Percentiles rank a stretch among this genome's conserved stretches.
phyloP scores from a whole-genome alignment of 2,329 filamentous ascomycete species.

The Scytalidium sp. region DNA sequence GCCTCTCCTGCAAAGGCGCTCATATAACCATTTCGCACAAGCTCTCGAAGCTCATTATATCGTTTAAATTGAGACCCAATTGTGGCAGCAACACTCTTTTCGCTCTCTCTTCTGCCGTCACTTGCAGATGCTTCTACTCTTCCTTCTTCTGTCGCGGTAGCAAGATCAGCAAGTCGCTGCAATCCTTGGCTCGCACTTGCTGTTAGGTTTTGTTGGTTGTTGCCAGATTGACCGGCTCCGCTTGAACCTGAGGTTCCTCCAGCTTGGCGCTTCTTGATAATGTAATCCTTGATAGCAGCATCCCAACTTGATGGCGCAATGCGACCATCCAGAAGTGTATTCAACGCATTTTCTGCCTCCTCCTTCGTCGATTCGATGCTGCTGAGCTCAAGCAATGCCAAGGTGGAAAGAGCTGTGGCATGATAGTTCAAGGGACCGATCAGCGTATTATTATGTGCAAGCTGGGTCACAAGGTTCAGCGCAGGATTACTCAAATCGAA shows the following conservation, averaged over 20 bases:
- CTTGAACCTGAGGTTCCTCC: slow-evolving; percentile 32
- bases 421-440: slow-evolving; percentile 66
- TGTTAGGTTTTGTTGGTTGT: slow-evolving; percentile 18
- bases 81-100: slow-evolving; percentile 5
- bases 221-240: slow-evolving; percentile 1
- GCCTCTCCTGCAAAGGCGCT: slow-evolving; percentile 11
- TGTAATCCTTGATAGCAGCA: slow-evolving; percentile 47
- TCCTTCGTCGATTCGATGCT: slow-evolving; percentile 53
- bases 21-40: slow-evolving; percentile 17
- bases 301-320: slow-evolving; percentile 55
- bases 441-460: slow-evolving; percentile 52
- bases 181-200: slow-evolving; percentile 31
- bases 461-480: slow-evolving; percentile 54
- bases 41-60: slow-evolving; percentile 13
- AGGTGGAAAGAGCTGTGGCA: slow-evolving; percentile 56
- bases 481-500: slow-evolving; percentile 59
- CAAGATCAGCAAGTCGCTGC: slow-evolving; percentile 57
- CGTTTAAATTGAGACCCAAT: slow-evolving; percentile 6
- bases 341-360: slow-evolving; percentile 54
- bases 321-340: slow-evolving; percentile 52
- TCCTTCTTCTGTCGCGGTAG: slow-evolving; percentile 22
- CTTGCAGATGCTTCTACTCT: slow-evolving; percentile 6
- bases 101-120: slow-evolving; percentile 13
- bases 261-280: slow-evolving; percentile 42
- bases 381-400: slow-evolving; percentile 59